Evolutionary conservation across 2,329 filamentous ascomycete genomes (phyloP), one percentile per base, ranked within the genome.

Genomic region (Pyrenophora teres): DNA sequence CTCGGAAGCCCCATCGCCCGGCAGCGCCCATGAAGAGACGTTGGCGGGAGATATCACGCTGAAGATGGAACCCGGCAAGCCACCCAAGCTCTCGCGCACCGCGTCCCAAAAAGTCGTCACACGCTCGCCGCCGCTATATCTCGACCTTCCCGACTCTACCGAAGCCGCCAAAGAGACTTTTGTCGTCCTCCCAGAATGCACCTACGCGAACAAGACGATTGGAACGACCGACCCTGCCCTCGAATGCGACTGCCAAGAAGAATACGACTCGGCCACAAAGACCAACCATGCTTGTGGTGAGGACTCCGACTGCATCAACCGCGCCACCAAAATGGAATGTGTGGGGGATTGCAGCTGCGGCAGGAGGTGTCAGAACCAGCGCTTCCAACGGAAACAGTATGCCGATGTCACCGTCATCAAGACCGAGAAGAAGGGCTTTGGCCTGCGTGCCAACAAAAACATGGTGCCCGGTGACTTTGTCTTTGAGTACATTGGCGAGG

Each of bases 281-380:
- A 74, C 69, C 50, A 99, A 99, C 73, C 76, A 87, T 76, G 92
- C 94, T 42, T 99, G 94, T 74, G 93, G 90, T 60, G 92, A 97
- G 67, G 91, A 97, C 74, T 96, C 92, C 13, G 93, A 97, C 74
- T 99, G 94, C 76, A 99, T 99, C 80, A 99, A 99, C 75, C 89
- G 94, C 67, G 90, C 91, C 51, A 97, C 93, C 52, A 97, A 97
- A 75, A 96, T 97, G 85, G 94, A 99, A 77, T 99, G 94, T 72
- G 83, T 90, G 31, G 85, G 85, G 55, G 88, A 92, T 62, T 94
- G 92, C 75, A 90, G 91, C 69, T 99, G 94, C 74, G 92, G 92
- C 47, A 79, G 85, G 32, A 85, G 85, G 41, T 99, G 94, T 74
- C 90, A 96, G 73, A 99, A 99, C 70, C 92, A 96, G 74, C 88